Conservation (phyloP, 140 eudicot species). For the Anethum foeniculum region DNA sequence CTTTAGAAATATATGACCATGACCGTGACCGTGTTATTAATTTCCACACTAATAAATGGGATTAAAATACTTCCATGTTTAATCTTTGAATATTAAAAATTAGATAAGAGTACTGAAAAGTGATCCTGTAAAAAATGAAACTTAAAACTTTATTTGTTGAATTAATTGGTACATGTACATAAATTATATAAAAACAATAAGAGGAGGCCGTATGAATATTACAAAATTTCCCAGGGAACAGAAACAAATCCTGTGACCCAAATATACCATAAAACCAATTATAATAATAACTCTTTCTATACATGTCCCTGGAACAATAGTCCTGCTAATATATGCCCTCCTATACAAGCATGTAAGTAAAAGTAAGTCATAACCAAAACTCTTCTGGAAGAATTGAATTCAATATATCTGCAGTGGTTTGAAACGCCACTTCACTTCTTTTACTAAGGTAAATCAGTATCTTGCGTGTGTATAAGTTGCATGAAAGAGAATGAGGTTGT, state of each 20-base stretch:
- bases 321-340: not conserved
- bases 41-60: too few species aligned
- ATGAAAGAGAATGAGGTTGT: not conserved
- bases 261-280: not conserved
- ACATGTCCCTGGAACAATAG: conserved; percentile 16
- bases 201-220: not conserved
- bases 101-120: not conserved
- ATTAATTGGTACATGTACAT: conserved; percentile 3
- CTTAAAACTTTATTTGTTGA: not conserved
- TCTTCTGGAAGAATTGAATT: not conserved
- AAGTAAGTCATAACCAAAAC: not conserved
- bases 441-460: not conserved
- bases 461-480: not conserved
- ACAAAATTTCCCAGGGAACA: conserved; percentile 14
- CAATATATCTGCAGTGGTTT: not conserved
- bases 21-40: too few species aligned
- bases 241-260: not conserved
- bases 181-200: too few species aligned
- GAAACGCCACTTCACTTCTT: conserved; percentile 8
- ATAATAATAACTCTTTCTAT: not conserved
- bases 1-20: too few species aligned
- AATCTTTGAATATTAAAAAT: too few species aligned
- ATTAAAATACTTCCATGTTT: too few species aligned
- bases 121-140: too few species aligned
- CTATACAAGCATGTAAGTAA: not conserved